Base-by-base conservation (phyloP, 169 alveolate genomes). In the Besnoitia besnoiti region DNA sequence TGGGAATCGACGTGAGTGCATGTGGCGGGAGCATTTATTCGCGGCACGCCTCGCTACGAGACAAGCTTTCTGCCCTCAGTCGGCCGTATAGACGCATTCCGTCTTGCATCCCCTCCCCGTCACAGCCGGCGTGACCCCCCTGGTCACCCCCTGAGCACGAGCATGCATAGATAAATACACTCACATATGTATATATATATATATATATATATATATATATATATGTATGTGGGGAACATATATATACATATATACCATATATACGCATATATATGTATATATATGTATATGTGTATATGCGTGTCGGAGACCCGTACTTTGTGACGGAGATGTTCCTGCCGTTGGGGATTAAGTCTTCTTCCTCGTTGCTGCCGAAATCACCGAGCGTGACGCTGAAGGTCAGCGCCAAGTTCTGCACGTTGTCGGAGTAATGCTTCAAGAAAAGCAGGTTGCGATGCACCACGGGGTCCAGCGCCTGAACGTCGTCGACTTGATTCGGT, bases 401-500 rank as follows among this genome's bases (percentile, higher is more conserved):
- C 27, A 96, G 91, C n/a, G 95, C 92, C 24, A 96, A 90, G 51
- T 84, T 94, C 33, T 95, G 96, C 39, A 94, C 96, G 90, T 96
- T 87, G 2, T 95, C 94, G 1, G 90, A 16, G 79, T 82, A 91
- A 30, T 84, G 46, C 59, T 82, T 79, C 73, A 91, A 87, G 40
- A 62, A 73, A 55, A 91, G 55, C 30, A 91, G 91, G 47, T 62
- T 82, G 42, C 67, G 50, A 46, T 95, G 91, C 55, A 96, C 85
- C 50, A 73, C 93, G 0, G 94, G 91, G 85, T 97, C 98, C n/a
- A 96, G 94, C 51, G 90, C 92, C 88, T 95, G 91, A n/a, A 98
- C 89, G 90, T 98, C 99, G 93, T 97, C 96, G 24, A 98, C 91
- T 33, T 95, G 96, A 73, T 97, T 97, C n/a, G 96, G 92, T 40